Percentiles rank a stretch among this genome's conserved stretches.
phyloP scores from a whole-genome alignment of 192 early-diverging fungal genomes.

The Spizellomyces punctatus region DNA sequence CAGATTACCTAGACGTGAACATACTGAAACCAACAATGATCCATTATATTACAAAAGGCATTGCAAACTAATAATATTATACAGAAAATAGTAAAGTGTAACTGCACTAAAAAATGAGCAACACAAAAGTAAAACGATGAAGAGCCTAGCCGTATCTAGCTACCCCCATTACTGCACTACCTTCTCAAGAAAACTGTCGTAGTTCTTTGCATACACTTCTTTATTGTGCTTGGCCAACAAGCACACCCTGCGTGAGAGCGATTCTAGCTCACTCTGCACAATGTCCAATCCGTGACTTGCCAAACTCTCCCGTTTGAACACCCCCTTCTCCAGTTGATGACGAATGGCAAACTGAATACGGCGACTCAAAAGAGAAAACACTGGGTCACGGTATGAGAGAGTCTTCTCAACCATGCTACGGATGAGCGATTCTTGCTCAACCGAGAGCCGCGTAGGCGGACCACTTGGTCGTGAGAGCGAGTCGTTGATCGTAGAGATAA shows the following conservation, averaged over 20 bases:
- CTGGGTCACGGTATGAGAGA: conserved; percentile 51
- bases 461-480: conserved; percentile 15
- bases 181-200: conserved; percentile 58
- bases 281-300: conserved; percentile 53
- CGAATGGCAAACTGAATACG: conserved; percentile 50
- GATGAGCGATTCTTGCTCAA: conserved; percentile 43
- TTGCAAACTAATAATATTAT: too few species aligned
- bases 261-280: conserved; percentile 53
- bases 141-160: too few species aligned
- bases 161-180: conserved; percentile 1
- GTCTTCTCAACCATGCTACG: conserved; percentile 51
- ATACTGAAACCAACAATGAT: too few species aligned
- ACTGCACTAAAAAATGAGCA: too few species aligned
- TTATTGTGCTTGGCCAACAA: conserved; percentile 61
- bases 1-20: too few species aligned
- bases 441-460: conserved; percentile 31
- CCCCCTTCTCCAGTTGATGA: conserved; percentile 41
- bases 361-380: conserved; percentile 56
- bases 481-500: conserved; percentile 21
- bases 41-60: too few species aligned
- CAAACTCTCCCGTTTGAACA: conserved; percentile 47
- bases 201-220: conserved; percentile 58
- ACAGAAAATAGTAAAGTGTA: too few species aligned
- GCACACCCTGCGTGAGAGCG: conserved; percentile 43
- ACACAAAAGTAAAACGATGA: too few species aligned